Evolutionary conservation across 2,329 filamentous ascomycete species (phyloP).

Genomic region (Zymoseptoria pseudotritici): DNA sequence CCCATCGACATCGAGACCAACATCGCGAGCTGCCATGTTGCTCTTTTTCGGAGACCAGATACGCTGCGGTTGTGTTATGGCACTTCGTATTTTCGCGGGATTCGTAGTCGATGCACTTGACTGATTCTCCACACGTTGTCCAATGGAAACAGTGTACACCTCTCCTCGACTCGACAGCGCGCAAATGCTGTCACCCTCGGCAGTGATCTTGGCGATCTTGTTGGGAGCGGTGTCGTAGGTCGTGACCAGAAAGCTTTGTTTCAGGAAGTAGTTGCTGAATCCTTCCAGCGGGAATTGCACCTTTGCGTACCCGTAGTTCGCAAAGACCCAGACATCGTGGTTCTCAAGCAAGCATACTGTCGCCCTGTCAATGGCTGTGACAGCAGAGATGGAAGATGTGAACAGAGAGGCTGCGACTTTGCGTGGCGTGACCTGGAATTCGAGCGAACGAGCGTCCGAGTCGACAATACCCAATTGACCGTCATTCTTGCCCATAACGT

Average conservation of each 20-base stretch:
- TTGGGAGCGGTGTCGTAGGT: conserved; percentile 58
- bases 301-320: conserved; percentile 91
- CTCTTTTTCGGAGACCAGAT: conserved; percentile 88
- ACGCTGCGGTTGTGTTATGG: conserved; percentile 68
- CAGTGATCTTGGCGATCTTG: conserved; percentile 67
- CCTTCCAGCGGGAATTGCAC: conserved; percentile 73
- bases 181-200: conserved; percentile 85
- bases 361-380: conserved; percentile 83
- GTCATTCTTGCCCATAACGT: conserved; percentile 91
- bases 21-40: conserved; percentile 74
- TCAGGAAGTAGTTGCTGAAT: conserved; percentile 62
- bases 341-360: conserved; percentile 81
- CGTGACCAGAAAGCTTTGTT: conserved; percentile 57
- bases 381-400: conserved; percentile 62
- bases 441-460: conserved; percentile 84
- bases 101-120: conserved; percentile 75
- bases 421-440: conserved; percentile 72
- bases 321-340: conserved; percentile 86
- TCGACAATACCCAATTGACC: conserved; percentile 92
- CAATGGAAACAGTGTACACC: conserved; percentile 76
- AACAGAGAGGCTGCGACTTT: conserved; percentile 84
- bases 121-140: conserved; percentile 56
- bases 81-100: conserved; percentile 78
- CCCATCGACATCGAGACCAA: conserved; percentile 83
- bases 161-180: conserved; percentile 79